Evolutionary conservation across 2,329 filamentous ascomycete species (phyloP).

Genomic region (Helotiales sp.): DNA sequence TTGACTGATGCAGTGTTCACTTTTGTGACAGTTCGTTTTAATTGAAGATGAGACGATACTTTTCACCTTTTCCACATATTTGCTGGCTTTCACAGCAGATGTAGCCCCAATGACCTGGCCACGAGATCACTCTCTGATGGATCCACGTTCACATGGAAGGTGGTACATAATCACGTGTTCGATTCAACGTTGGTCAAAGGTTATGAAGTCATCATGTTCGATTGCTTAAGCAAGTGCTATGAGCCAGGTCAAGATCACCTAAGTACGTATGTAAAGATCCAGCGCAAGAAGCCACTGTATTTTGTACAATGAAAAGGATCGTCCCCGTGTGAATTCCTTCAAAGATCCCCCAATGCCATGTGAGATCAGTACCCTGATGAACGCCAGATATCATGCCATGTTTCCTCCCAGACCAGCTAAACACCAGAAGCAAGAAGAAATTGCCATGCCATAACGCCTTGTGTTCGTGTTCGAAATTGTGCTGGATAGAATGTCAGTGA

Average conservation of each 20-base stretch:
- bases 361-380: neutral
- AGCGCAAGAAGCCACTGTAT: too few species aligned
- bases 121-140: constrained; percentile 6
- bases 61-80: neutral
- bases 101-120: constrained; percentile 4
- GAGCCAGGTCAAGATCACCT: neutral
- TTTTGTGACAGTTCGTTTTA: neutral
- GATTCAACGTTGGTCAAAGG: too few species aligned
- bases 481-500: neutral
- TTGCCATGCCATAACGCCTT: neutral
- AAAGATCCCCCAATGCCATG: neutral
- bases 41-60: too few species aligned
- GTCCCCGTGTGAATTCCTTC: neutral
- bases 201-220: too few species aligned
- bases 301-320: neutral
- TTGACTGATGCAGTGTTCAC: neutral
- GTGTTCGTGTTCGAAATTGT: neutral
- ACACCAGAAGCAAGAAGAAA: neutral
- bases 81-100: neutral
- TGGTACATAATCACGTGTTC: neutral
- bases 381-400: neutral
- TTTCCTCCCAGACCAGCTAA: neutral
- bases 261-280: neutral
- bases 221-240: too few species aligned
- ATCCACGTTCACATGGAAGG: neutral